These are phyloP conservation scores for Gryganskiella cystojenkinii DNA, from an alignment of 192 early-diverging fungal species.

Conservation along the genomic window DNA sequence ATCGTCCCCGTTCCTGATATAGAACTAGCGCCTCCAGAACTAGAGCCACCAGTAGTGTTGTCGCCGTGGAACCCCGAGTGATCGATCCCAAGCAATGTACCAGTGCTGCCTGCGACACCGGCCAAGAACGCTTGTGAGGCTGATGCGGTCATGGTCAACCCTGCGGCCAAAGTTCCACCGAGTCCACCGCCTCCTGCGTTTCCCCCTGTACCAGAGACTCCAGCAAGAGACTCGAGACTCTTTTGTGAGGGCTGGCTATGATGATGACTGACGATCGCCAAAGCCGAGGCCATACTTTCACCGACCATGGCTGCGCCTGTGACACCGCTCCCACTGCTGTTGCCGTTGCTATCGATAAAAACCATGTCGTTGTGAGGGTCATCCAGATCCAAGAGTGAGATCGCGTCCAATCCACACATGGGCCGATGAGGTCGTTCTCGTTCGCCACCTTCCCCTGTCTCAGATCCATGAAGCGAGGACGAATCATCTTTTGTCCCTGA, in stretches of 20 bases:
- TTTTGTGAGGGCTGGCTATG: slow-evolving; percentile 3
- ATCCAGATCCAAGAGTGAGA: slow-evolving; percentile 34
- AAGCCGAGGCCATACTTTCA: slow-evolving; percentile 39
- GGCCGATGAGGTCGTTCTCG: not conserved
- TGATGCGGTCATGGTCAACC: not conserved
- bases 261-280: slow-evolving; percentile 26
- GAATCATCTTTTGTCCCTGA: not conserved
- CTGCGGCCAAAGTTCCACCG: not conserved
- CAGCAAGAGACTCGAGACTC: not conserved
- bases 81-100: not conserved
- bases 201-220: not conserved
- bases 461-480: not conserved
- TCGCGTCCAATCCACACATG: slow-evolving; percentile 39
- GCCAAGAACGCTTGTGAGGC: not conserved
- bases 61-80: too few species aligned
- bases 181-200: not conserved
- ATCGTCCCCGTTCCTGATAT: not conserved
- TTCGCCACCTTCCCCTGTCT: not conserved
- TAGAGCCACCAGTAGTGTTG: too few species aligned
- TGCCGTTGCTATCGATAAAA: slow-evolving; percentile 47
- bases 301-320: slow-evolving; percentile 32
- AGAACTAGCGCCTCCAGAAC: too few species aligned
- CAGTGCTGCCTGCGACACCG: not conserved
- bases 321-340: slow-evolving; percentile 20
- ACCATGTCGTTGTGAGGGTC: slow-evolving; percentile 39